phyloP scores from a whole-genome alignment of 2,329 filamentous ascomycete species.

The Aspergillus sp. region DNA sequence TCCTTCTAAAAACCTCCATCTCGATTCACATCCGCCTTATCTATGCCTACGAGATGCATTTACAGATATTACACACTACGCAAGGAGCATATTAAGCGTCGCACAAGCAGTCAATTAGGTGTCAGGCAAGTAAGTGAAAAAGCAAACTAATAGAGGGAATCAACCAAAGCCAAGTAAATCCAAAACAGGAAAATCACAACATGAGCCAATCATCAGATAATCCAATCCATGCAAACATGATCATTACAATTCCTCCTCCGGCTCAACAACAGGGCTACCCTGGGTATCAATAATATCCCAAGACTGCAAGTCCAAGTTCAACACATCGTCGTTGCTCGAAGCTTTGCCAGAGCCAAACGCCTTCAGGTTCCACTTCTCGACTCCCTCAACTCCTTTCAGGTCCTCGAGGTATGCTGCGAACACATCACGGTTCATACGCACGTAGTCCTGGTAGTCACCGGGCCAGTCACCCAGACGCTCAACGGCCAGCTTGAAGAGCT shows the following conservation, averaged over 20 bases:
- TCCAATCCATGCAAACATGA: background rate
- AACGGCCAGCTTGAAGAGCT: conserved; percentile 42
- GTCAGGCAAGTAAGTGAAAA: background rate
- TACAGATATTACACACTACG: too few species aligned
- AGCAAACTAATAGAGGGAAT: background rate
- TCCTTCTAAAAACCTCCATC: too few species aligned
- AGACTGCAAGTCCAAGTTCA: conserved; percentile 14
- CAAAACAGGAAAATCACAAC: background rate
- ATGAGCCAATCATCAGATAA: background rate
- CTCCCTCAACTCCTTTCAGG: conserved; percentile 46
- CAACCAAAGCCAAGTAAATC: background rate
- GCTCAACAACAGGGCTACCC: background rate
- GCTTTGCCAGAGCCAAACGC: conserved; percentile 51
- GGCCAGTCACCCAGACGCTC: conserved; percentile 46
- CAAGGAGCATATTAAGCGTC: background rate
- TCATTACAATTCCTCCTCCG: conserved; percentile 12
- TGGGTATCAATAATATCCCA: conserved; percentile 17
- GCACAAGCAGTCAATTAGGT: background rate
- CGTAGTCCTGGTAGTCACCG: conserved; percentile 52
- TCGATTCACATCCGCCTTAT: too few species aligned
- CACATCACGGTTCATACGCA: conserved; percentile 49
- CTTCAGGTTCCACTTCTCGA: conserved; percentile 53
- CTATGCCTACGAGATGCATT: too few species aligned
- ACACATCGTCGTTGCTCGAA: conserved; percentile 39
- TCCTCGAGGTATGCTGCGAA: conserved; percentile 43